Percentiles rank a stretch among this genome's conserved stretches.
These are phyloP conservation scores for Penicillium expansum DNA, from an alignment of 2,329 filamentous ascomycete genomes.

Conservation along the genomic window DNA sequence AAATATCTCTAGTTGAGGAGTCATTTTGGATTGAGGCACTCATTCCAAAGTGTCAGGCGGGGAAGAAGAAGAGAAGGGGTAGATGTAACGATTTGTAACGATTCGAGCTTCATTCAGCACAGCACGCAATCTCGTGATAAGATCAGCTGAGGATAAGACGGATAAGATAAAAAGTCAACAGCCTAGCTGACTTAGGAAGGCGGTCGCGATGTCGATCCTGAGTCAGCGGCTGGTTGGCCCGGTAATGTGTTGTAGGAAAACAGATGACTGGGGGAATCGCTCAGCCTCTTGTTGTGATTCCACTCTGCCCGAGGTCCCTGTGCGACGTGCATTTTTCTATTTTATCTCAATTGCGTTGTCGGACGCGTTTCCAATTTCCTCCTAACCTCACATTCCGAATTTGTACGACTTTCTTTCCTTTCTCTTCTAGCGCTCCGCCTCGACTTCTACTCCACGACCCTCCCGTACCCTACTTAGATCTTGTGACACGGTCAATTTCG, in stretches of 20 bases:
- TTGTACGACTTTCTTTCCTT: constrained; percentile 14
- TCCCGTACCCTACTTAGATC: background rate
- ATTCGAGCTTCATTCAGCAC: background rate
- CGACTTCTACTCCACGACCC: background rate
- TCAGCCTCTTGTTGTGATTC: constrained; percentile 26
- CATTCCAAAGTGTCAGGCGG: constrained; percentile 5
- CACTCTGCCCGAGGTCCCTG: constrained; percentile 6
- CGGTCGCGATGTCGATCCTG: constrained; percentile 22
- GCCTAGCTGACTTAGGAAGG: constrained; percentile 9
- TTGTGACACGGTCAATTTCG: background rate
- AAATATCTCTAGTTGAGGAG: constrained; percentile 36
- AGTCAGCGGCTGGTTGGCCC: constrained; percentile 38
- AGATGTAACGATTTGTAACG: background rate
- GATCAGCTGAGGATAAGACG: constrained; percentile 22
- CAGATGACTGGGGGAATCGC: constrained; percentile 35
- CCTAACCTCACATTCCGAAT: background rate
- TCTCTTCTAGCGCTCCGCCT: constrained; percentile 1
- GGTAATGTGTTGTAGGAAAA: constrained; percentile 42
- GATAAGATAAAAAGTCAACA: background rate
- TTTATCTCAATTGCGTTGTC: constrained; percentile 7
- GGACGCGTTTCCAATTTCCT: constrained; percentile 13
- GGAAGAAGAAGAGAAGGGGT: background rate
- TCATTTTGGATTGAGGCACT: constrained; percentile 19
- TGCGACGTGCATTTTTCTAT: constrained; percentile 15
- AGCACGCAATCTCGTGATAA: constrained; percentile 22